These are phyloP conservation scores for Entamoeba invadens DNA, from an alignment of 208 protist genomes.

Conservation along the genomic window DNA sequence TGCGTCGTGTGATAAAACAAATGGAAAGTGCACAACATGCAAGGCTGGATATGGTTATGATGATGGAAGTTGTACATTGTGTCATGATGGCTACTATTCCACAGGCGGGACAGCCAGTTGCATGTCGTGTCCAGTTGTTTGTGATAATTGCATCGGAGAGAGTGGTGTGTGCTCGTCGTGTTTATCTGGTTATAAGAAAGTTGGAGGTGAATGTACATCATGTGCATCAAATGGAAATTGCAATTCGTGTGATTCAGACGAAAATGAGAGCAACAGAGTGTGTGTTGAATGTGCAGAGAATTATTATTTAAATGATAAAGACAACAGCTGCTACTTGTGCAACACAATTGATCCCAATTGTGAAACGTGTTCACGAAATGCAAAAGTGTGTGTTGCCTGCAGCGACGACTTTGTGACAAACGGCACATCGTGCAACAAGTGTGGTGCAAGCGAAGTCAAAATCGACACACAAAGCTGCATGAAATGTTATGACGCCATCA, in stretches of 20 bases:
- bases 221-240: background rate
- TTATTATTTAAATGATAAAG: background rate
- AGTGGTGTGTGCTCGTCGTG: background rate
- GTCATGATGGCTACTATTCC: background rate
- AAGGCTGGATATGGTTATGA: background rate
- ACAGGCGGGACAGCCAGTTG: background rate
- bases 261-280: background rate
- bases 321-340: background rate
- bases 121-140: background rate
- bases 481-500: too few species aligned
- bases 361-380: background rate
- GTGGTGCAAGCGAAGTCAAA: background rate
- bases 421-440: background rate
- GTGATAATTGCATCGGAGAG: background rate
- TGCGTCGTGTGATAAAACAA: background rate
- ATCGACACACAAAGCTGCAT: background rate
- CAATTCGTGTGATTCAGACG: background rate
- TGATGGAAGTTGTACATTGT: background rate
- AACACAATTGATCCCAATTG: background rate
- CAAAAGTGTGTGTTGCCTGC: background rate
- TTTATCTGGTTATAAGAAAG: background rate
- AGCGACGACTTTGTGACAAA: background rate
- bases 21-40: background rate
- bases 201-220: background rate
- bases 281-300: background rate